phyloP scores from a whole-genome alignment of 768 basidiomycete genomes.

The Antrodiella citrinella region DNA sequence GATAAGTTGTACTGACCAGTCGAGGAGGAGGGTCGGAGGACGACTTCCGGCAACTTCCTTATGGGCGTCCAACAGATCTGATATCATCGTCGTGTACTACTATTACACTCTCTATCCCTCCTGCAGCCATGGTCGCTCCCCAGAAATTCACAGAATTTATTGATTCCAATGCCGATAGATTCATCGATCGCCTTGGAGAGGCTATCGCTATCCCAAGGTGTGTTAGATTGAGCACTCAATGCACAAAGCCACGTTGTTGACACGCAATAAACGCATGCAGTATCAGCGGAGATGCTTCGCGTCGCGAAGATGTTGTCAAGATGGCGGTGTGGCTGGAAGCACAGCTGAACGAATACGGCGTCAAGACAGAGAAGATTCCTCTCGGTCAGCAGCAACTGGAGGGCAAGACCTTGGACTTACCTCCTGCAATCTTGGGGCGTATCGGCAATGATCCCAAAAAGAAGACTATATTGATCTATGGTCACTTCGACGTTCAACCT shows the following conservation, averaged over 20 bases:
- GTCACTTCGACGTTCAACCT: conserved; percentile 94
- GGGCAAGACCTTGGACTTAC: conserved; percentile 65
- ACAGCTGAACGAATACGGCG: conserved; percentile 72
- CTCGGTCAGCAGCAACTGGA: conserved; percentile 72
- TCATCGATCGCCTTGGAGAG: conserved; percentile 70
- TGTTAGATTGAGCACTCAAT: conserved; percentile 7
- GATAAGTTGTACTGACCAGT: too few relatives aligned
- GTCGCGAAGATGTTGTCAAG: conserved; percentile 66
- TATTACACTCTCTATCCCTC: background rate
- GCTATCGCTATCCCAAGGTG: conserved; percentile 83
- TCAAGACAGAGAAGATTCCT: conserved; percentile 63
- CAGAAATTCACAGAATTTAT: conserved; percentile 39
- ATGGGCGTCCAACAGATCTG: too few relatives aligned
- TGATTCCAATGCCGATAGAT: conserved; percentile 59
- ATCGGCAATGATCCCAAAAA: conserved; percentile 81
- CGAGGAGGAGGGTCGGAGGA: too few relatives aligned
- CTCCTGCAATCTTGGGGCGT: conserved; percentile 76
- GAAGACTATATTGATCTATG: conserved; percentile 91
- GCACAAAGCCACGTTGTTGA: conserved; percentile 5
- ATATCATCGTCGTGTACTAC: background rate
- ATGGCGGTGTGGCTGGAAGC: conserved; percentile 82
- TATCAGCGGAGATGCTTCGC: conserved; percentile 62
- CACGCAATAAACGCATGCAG: conserved; percentile 20
- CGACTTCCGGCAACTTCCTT: too few relatives aligned
- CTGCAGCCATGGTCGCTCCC: conserved; percentile 25